Percentiles rank a stretch among this genome's conserved stretches.
These are phyloP conservation scores for Russula virescens DNA, from an alignment of 768 basidiomycete genomes.

Conservation along the genomic window DNA sequence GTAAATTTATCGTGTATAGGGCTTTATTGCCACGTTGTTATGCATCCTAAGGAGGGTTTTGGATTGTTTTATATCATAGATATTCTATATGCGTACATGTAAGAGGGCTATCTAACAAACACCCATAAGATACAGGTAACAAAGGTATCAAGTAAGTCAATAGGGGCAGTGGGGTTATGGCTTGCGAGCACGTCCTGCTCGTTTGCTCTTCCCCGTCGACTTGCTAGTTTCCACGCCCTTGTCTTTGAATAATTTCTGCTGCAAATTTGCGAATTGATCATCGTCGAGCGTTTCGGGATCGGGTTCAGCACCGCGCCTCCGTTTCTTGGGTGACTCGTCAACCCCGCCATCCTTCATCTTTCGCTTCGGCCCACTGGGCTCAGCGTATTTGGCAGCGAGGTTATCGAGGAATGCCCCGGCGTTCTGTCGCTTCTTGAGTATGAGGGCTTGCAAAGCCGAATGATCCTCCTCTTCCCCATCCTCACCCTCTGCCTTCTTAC, in stretches of 20 bases:
- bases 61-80: slow-evolving; percentile 4
- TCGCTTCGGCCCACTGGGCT: slow-evolving; percentile 35
- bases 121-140: background rate
- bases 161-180: background rate
- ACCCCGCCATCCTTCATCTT: slow-evolving; percentile 44
- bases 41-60: background rate
- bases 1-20: slow-evolving; percentile 29
- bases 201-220: slow-evolving; percentile 16
- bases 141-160: background rate
- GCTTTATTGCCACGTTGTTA: background rate
- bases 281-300: slow-evolving; percentile 58
- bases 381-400: slow-evolving; percentile 67
- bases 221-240: slow-evolving; percentile 26
- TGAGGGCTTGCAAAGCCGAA: slow-evolving; percentile 73
- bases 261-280: slow-evolving; percentile 56
- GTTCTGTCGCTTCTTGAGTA: slow-evolving; percentile 68
- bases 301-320: slow-evolving; percentile 36
- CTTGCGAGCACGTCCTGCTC: slow-evolving; percentile 13
- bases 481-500: slow-evolving; percentile 39
- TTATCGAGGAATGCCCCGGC: slow-evolving; percentile 68
- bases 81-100: slow-evolving; percentile 10
- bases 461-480: slow-evolving; percentile 65
- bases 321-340: slow-evolving; percentile 39
- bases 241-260: slow-evolving; percentile 49
- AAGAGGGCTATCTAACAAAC: background rate